These are phyloP conservation scores for Ascochyta lentis DNA, from an alignment of 2,329 filamentous ascomycete genomes.

Conservation along the genomic window DNA sequence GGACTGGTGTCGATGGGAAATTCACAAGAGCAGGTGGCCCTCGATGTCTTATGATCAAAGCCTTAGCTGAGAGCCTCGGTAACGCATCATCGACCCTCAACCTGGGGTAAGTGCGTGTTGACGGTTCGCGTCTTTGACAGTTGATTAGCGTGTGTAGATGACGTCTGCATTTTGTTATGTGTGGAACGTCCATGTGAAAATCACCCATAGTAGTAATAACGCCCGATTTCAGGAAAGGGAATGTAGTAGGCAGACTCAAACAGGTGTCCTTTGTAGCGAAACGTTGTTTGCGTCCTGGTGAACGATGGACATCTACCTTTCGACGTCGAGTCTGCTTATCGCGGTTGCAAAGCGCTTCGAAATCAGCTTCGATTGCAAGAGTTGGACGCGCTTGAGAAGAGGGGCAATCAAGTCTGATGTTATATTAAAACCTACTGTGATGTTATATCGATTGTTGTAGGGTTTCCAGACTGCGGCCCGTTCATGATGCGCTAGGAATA, in stretches of 20 bases:
- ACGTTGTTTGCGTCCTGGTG: neutral
- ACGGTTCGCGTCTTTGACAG: constrained; percentile 6
- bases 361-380: no score
- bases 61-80: constrained; percentile 4
- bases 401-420: no score
- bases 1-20: neutral
- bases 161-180: constrained; percentile 18
- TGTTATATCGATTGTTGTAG: no score
- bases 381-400: no score
- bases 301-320: neutral
- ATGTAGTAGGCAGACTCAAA: neutral
- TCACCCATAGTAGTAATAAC: neutral
- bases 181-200: constrained; percentile 7
- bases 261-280: neutral
- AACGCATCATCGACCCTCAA: constrained; percentile 15
- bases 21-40: neutral
- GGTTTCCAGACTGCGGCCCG: no score
- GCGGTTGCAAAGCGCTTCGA: no score
- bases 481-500: neutral
- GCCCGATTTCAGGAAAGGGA: neutral
- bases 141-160: constrained; percentile 18
- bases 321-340: neutral
- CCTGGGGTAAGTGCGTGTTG: constrained; percentile 11
- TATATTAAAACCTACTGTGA: no score
- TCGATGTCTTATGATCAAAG: constrained; percentile 4